A percentile compares a stretch with the other conserved stretches of the same genome.
These are phyloP conservation scores for Trichoderma orchidacearum DNA, from an alignment of 495 filamentous ascomycete species.

Conservation along the genomic window DNA sequence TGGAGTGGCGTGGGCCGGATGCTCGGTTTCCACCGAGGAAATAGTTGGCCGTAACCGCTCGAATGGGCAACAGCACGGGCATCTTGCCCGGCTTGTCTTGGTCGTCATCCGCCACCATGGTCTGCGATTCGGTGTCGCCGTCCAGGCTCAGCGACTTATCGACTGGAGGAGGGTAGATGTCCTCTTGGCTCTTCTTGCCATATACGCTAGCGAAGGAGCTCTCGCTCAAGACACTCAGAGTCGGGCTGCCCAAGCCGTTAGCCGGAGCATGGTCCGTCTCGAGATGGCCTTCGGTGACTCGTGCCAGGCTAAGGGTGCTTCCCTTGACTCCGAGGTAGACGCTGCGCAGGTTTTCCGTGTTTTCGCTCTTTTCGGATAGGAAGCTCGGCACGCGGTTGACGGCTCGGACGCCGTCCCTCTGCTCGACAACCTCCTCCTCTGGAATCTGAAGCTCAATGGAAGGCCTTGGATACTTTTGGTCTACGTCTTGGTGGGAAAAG, in stretches of 20 bases:
- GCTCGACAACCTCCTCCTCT: slow-evolving; percentile 5
- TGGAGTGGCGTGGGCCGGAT: slow-evolving; percentile 21
- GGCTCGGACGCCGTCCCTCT: slow-evolving; percentile 9
- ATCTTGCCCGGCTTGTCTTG: slow-evolving; percentile 4
- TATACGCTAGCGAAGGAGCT: slow-evolving; percentile 63
- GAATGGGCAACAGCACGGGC: background rate
- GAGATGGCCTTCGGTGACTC: slow-evolving; percentile 19
- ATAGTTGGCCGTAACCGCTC: slow-evolving; percentile 5
- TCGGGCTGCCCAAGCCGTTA: slow-evolving; percentile 40
- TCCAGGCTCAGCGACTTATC: slow-evolving; percentile 14
- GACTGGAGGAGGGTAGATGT: slow-evolving; percentile 9
- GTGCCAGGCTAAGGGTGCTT: slow-evolving; percentile 24
- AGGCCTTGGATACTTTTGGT: slow-evolving; percentile 1
- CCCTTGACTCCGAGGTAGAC: slow-evolving; percentile 42
- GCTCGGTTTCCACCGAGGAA: background rate
- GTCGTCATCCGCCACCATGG: background rate
- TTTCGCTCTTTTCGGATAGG: slow-evolving; percentile 44
- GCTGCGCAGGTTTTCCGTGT: slow-evolving; percentile 51
- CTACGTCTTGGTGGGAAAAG: slow-evolving; percentile 11
- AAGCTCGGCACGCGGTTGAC: slow-evolving; percentile 52
- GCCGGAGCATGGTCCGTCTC: slow-evolving; percentile 13
- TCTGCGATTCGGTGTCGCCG: slow-evolving; percentile 8
- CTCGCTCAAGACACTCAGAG: slow-evolving; percentile 65
- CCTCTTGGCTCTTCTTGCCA: slow-evolving; percentile 25
- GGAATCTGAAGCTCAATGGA: slow-evolving; percentile 10